Evolutionary conservation across 768 basidiomycete genomes (phyloP).

Genomic region (Chiua virens): DNA sequence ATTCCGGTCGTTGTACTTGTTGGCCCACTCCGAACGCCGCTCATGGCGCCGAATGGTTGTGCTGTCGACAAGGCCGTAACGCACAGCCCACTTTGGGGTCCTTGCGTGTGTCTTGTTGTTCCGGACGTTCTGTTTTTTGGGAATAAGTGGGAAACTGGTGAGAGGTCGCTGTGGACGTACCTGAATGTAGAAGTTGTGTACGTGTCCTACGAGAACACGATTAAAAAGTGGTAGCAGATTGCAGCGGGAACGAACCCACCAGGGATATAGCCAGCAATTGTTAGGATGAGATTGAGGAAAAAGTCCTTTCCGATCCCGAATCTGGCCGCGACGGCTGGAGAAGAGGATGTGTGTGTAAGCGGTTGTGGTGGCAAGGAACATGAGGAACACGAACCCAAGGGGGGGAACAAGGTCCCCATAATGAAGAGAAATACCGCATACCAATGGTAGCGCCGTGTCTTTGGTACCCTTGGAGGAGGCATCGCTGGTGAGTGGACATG

Average conservation of each 20-base stretch:
- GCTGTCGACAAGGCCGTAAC: slow-evolving; percentile 86
- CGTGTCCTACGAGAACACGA: slow-evolving; percentile 57
- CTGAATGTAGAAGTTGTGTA: slow-evolving; percentile 93
- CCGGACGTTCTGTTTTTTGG: slow-evolving; percentile 69
- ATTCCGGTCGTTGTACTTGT: slow-evolving; percentile 80
- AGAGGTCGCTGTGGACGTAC: slow-evolving; percentile 34
- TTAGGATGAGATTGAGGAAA: slow-evolving; percentile 84
- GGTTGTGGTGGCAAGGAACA: not conserved
- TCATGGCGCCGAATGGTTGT: slow-evolving; percentile 75
- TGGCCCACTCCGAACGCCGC: slow-evolving; percentile 84
- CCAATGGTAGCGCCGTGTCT: slow-evolving; percentile 66
- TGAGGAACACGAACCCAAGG: slow-evolving; percentile 60
- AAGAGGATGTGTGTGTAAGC: slow-evolving; percentile 7
- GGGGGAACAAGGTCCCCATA: slow-evolving; percentile 87
- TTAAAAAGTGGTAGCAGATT: slow-evolving; percentile 2
- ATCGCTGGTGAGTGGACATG: slow-evolving; percentile 11
- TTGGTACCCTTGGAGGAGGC: slow-evolving; percentile 55
- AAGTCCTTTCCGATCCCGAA: slow-evolving; percentile 93
- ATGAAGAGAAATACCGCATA: slow-evolving; percentile 82
- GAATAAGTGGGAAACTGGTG: slow-evolving; percentile 7
- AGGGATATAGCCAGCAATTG: slow-evolving; percentile 90
- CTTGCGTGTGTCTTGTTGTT: slow-evolving; percentile 92
- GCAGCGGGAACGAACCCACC: slow-evolving; percentile 42
- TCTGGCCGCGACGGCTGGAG: slow-evolving; percentile 83
- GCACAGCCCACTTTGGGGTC: slow-evolving; percentile 94